These are phyloP conservation scores for Delphinella strobiligena DNA, from an alignment of 2,329 filamentous ascomycete species.

Conservation along the genomic window DNA sequence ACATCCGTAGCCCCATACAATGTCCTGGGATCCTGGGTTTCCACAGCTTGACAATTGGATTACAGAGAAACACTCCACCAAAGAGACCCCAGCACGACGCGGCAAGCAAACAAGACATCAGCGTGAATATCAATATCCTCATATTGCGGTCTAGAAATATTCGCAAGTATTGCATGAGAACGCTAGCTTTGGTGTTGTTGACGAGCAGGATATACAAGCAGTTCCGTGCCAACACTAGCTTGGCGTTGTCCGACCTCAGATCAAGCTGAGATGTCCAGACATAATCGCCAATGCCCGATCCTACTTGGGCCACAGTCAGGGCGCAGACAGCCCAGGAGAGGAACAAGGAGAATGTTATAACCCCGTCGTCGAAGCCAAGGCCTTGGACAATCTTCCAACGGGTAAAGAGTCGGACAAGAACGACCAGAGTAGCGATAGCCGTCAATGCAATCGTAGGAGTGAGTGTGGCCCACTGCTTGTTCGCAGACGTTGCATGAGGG, in stretches of 20 bases:
- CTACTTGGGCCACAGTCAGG: conserved; percentile 14
- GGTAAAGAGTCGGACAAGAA: conserved; percentile 23
- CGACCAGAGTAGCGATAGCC: conserved; percentile 18
- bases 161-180: conserved; percentile 36
- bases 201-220: conserved; percentile 21
- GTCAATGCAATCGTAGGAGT: conserved; percentile 20
- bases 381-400: conserved; percentile 19
- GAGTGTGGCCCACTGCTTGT: conserved; percentile 11
- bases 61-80: conserved; percentile 29
- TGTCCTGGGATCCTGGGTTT: conserved; percentile 15
- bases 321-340: conserved; percentile 19
- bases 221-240: conserved; percentile 22
- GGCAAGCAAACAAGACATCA: conserved; percentile 29
- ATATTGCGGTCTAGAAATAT: conserved; percentile 31
- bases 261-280: conserved; percentile 4
- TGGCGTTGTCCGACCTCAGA: conserved; percentile 12
- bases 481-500: too few relatives aligned
- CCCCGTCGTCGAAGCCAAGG: conserved; percentile 24
- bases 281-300: conserved; percentile 1
- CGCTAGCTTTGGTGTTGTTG: conserved; percentile 31
- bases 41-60: conserved; percentile 32
- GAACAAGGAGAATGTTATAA: conserved; percentile 23
- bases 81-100: conserved; percentile 22
- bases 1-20: conserved; percentile 27
- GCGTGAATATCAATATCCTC: too few relatives aligned